phyloP scores from a whole-genome alignment of 2,329 filamentous ascomycete species.

The Paecilomyces variotii region DNA sequence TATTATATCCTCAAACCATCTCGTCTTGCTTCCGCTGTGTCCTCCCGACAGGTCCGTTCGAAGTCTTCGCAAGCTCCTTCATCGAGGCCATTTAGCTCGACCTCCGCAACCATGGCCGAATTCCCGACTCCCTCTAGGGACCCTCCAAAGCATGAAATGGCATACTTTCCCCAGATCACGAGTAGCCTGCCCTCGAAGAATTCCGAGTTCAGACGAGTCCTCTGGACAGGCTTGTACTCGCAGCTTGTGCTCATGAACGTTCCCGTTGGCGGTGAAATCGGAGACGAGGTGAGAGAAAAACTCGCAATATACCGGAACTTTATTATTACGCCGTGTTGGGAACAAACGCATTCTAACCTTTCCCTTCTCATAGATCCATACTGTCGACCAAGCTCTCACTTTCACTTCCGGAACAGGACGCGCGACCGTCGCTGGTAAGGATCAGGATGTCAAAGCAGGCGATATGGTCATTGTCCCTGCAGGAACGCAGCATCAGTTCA shows the following conservation, averaged over 20 bases:
- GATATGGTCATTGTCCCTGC: conserved; percentile 56
- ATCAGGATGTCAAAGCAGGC: conserved; percentile 48
- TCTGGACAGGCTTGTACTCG: conserved; percentile 56
- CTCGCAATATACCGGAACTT: not conserved
- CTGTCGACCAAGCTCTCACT: conserved; percentile 57
- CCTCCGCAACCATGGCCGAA: not conserved
- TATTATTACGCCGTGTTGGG: too few species aligned
- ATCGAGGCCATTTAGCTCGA: not conserved
- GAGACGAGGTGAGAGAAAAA: conserved; percentile 48
- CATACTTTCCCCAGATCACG: conserved; percentile 52
- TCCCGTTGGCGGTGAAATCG: conserved; percentile 56
- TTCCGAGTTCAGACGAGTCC: conserved; percentile 52
- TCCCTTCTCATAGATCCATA: conserved; percentile 34
- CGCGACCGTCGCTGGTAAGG: conserved; percentile 51
- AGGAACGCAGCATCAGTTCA: conserved; percentile 58
- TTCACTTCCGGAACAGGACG: conserved; percentile 54
- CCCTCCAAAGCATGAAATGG: conserved; percentile 47
- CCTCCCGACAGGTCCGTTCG: not conserved
- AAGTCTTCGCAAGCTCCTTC: not conserved
- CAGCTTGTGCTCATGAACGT: conserved; percentile 60
- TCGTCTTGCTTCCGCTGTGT: not conserved
- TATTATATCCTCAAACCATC: not conserved
- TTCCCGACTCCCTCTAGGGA: conserved; percentile 7
- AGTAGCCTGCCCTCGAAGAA: conserved; percentile 47
- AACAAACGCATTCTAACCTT: not conserved